Percentiles rank a stretch among this genome's conserved stretches.
These are phyloP conservation scores for Globisporangium polare DNA, from an alignment of 352 stramenopile species.

Conservation along the genomic window DNA sequence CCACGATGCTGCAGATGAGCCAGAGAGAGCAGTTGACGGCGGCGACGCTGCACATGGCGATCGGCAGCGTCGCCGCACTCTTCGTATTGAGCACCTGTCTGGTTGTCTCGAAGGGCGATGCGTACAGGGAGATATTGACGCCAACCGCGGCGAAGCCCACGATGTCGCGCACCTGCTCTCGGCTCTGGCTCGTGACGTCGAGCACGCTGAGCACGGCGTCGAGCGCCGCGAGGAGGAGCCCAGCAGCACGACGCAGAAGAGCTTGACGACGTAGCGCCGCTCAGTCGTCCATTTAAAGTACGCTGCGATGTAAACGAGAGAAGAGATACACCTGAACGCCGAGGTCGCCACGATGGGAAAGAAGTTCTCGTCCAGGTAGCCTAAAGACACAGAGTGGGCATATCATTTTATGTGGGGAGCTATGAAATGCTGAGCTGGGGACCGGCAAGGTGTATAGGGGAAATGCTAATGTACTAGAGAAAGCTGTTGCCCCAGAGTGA, in stretches of 20 bases:
- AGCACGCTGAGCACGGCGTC: slow-evolving; percentile 25
- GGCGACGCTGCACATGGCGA: slow-evolving; percentile 44
- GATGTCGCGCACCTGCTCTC: slow-evolving; percentile 8
- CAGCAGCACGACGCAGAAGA: slow-evolving; percentile 1
- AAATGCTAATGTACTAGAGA: not conserved
- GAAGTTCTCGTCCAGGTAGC: slow-evolving; percentile 4
- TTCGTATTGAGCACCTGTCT: slow-evolving; percentile 27
- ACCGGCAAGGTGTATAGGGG: not conserved
- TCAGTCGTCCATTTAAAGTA: slow-evolving; percentile 7
- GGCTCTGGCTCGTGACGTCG: slow-evolving; percentile 26
- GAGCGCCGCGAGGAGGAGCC: slow-evolving; percentile 12
- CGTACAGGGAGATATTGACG: slow-evolving; percentile 23
- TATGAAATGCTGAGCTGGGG: not conserved
- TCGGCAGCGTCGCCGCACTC: slow-evolving; percentile 32
- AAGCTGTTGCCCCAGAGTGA: slow-evolving; percentile 12
- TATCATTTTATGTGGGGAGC: too few relatives aligned
- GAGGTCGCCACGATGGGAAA: slow-evolving; percentile 4
- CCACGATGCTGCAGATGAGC: slow-evolving; percentile 41
- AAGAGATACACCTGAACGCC: not conserved
- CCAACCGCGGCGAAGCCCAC: slow-evolving; percentile 17
- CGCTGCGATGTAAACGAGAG: slow-evolving; percentile 4
- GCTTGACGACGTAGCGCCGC: slow-evolving; percentile 12
- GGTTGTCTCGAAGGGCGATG: slow-evolving; percentile 30
- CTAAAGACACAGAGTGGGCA: slow-evolving; percentile 1
- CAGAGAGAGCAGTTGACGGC: slow-evolving; percentile 51